phyloP scores from a whole-genome alignment of 139 green algal species.

The Desmodesmus armatus region DNA sequence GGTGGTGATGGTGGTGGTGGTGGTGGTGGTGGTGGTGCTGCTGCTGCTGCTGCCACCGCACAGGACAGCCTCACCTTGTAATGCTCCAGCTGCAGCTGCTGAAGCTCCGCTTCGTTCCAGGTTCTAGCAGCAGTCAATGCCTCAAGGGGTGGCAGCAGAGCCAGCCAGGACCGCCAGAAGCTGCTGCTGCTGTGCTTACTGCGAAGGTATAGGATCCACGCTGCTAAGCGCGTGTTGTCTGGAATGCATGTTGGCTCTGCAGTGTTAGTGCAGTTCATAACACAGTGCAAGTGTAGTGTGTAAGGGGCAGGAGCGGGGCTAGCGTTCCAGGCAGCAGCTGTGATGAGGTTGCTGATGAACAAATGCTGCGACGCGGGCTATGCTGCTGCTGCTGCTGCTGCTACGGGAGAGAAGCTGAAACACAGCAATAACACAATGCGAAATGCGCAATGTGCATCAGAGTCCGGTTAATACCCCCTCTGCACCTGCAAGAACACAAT shows the following conservation, averaged over 20 bases:
- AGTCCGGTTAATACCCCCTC: not conserved
- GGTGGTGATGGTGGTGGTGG: not conserved
- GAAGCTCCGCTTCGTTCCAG: not conserved
- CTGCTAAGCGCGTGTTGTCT: not conserved
- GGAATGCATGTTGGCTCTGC: not conserved
- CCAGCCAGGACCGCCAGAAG: not conserved
- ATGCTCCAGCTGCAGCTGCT: not conserved
- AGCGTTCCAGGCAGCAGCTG: not conserved
- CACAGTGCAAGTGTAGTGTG: not conserved
- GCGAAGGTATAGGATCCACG: not conserved
- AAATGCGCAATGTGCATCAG: not conserved
- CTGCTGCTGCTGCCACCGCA: not conserved
- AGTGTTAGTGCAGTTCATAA: not conserved
- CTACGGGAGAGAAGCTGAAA: not conserved
- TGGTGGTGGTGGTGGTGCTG: not conserved
- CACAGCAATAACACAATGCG: not conserved
- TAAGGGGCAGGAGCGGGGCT: not conserved
- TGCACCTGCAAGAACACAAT: constrained; percentile 23
- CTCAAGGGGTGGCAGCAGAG: not conserved
- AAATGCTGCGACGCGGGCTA: not conserved
- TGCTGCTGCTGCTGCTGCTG: not conserved
- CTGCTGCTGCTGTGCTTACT: not conserved
- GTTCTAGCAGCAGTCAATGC: not conserved
- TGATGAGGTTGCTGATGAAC: not conserved
- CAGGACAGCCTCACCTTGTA: not conserved